Percentiles rank a stretch among this genome's conserved stretches.
Evolutionary conservation across 345 rosid genomes (phyloP).

Genomic region (Firmiana major): DNA sequence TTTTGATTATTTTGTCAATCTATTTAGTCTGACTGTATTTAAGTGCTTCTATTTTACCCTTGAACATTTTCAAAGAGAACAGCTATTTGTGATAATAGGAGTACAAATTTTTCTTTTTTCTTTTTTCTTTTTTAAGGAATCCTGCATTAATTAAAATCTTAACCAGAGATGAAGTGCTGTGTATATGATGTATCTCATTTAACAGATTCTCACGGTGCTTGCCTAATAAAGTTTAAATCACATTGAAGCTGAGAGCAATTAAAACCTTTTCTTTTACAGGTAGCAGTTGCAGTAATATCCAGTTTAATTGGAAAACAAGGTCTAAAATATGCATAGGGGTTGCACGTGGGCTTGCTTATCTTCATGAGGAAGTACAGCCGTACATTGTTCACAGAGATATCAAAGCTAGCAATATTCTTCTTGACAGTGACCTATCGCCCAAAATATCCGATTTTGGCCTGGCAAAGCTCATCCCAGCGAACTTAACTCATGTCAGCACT

Average conservation of each 20-base stretch:
- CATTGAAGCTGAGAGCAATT: conserved; percentile 7
- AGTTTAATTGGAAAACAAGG: conserved; percentile 75
- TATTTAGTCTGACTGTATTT: background rate
- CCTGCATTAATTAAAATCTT: background rate
- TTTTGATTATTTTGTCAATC: background rate
- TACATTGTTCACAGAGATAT: conserved; percentile 88
- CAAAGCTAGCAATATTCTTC: conserved; percentile 94
- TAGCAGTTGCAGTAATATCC: conserved; percentile 49
- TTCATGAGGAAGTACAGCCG: conserved; percentile 83
- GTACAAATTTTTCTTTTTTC: background rate
- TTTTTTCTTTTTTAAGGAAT: background rate
- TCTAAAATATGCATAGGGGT: conserved; percentile 67
- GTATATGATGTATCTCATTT: background rate
- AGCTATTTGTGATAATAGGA: background rate
- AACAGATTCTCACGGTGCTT: background rate
- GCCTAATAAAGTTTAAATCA: background rate
- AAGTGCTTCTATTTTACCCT: background rate
- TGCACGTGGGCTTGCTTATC: conserved; percentile 83
- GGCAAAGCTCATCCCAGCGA: conserved; percentile 82
- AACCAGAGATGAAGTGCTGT: background rate
- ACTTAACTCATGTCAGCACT: conserved; percentile 90
- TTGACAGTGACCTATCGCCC: conserved; percentile 68
- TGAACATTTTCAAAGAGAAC: background rate
- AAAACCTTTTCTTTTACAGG: conserved; percentile 36
- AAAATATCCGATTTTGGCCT: conserved; percentile 97